A percentile compares a stretch with the other conserved stretches of the same genome.
phyloP scores from a whole-genome alignment of 306 rosid genomes.

The Castanopsis chinensis region DNA sequence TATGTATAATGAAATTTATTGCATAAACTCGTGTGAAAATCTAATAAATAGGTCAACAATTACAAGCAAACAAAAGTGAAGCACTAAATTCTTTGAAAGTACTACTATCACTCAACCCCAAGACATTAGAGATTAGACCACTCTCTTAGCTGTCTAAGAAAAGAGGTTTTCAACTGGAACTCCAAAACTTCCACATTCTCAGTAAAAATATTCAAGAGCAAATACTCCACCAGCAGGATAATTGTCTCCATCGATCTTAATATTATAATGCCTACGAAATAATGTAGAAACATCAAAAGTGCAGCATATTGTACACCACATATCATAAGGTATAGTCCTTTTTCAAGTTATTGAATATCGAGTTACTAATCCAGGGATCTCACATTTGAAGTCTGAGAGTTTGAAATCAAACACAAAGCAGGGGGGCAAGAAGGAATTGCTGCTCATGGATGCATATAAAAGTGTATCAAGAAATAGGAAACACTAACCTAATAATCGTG shows the following conservation, averaged over 20 bases:
- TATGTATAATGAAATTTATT: too few relatives aligned
- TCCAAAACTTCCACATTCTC: too few relatives aligned
- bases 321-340: neutral
- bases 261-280: neutral
- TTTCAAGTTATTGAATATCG: neutral
- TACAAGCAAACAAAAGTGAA: too few relatives aligned
- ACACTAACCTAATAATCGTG: slow-evolving; percentile 78
- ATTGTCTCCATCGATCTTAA: neutral
- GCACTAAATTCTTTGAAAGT: too few relatives aligned
- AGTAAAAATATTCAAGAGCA: neutral
- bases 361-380: neutral
- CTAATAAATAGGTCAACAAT: too few relatives aligned
- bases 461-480: slow-evolving; percentile 11
- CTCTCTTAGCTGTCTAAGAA: too few relatives aligned
- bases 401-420: neutral
- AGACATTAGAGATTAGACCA: too few relatives aligned
- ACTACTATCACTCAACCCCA: too few relatives aligned
- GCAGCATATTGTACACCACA: neutral
- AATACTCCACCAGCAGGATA: neutral
- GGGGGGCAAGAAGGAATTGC: neutral
- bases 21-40: too few relatives aligned
- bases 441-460: slow-evolving; percentile 10
- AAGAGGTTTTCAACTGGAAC: too few relatives aligned
- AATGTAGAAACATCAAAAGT: neutral
- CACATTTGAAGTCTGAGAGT: neutral